These are phyloP conservation scores for Metschnikowia proteae DNA, from an alignment of 805 yeast genomes.

Conservation along the genomic window DNA sequence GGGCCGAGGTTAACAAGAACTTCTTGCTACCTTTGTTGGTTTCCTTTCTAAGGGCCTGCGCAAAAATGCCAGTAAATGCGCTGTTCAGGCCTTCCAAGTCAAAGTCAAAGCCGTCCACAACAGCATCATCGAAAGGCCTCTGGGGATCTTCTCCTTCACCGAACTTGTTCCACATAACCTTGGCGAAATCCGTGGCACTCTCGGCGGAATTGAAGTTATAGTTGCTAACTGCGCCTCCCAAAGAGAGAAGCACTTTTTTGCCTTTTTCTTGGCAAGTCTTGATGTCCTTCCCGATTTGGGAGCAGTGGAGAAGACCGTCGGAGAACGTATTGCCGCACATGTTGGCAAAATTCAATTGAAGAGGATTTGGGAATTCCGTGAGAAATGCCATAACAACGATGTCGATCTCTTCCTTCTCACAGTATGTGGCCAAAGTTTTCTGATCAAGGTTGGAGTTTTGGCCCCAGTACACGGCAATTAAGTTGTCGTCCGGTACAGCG, in stretches of 20 bases:
- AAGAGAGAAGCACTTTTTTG: slow-evolving; percentile 13
- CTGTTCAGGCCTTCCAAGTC: slow-evolving; percentile 53
- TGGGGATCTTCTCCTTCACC: slow-evolving; percentile 34
- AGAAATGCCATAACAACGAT: slow-evolving; percentile 71
- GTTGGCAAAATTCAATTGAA: slow-evolving; percentile 50
- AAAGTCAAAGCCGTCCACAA: slow-evolving; percentile 68
- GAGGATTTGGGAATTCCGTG: slow-evolving; percentile 48
- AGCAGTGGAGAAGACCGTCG: slow-evolving; percentile 35
- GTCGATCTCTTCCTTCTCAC: slow-evolving; percentile 66
- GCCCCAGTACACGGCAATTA: slow-evolving; percentile 87
- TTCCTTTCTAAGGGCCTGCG: slow-evolving; percentile 35
- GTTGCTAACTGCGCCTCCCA: slow-evolving; percentile 54
- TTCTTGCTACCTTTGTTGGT: slow-evolving; percentile 37
- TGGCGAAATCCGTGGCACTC: slow-evolving; percentile 56
- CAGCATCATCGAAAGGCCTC: slow-evolving; percentile 40
- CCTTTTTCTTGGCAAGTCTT: slow-evolving; percentile 13
- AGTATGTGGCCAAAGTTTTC: slow-evolving; percentile 45
- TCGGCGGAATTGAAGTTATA: slow-evolving; percentile 51
- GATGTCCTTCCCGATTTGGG: slow-evolving; percentile 14
- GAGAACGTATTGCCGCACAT: slow-evolving; percentile 39
- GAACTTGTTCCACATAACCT: slow-evolving; percentile 37
- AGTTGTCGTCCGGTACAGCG: slow-evolving; percentile 2
- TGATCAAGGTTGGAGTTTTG: slow-evolving; percentile 59
- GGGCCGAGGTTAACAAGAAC: slow-evolving; percentile 83
- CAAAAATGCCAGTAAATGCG: slow-evolving; percentile 61